Evolutionary conservation across 345 rosid genomes (phyloP), one percentile per base, ranked within the genome.

Genomic region (Zanthoxylum bungeanum): DNA sequence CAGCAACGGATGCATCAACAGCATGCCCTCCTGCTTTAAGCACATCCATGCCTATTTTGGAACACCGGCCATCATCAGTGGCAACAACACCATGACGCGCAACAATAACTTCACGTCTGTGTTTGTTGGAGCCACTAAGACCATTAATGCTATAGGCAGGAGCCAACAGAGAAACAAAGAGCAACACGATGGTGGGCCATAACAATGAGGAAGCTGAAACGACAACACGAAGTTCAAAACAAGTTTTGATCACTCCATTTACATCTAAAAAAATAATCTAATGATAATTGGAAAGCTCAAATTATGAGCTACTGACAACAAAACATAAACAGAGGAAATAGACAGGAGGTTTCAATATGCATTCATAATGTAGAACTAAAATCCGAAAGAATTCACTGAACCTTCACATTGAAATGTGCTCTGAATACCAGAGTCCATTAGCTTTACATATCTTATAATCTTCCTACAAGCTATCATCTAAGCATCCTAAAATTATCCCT

Each of bases 1-100:
- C 75, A 7, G 88, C 94, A 8, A 85, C 88, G 0, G 91, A 73
- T 5, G 88, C 88, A 78, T 89, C 94, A 6, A 87, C 72, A 1
- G 90, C 91, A 46, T 85, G 77, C 25, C 91, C 93, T 60, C 93
- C 86, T 10, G 56, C 52, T 3, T 78, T 73, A 22, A 87, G 87
- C 53, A 74, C 55, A 1, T 30, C 59, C 65, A 51, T 69, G 33
- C 89, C 91, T 1, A 83, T 82, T 7, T 24, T 17, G 9, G 91
- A 89, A 76, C 89, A 89, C 36, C 83, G 68, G 9, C 83, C 84
- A 66, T 89, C 85, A 49, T 89, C 86, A 1, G 86, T 73, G 0
- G 91, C 91, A 37, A 86, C 91, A 7, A 81, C 89, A 1, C 89
- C 89, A 0, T 65, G 80, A 19, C 3, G 66, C 3, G 64, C 73